These are phyloP conservation scores for Coelastrella sp. DNA, from an alignment of 139 green algal species.

Conservation along the genomic window DNA sequence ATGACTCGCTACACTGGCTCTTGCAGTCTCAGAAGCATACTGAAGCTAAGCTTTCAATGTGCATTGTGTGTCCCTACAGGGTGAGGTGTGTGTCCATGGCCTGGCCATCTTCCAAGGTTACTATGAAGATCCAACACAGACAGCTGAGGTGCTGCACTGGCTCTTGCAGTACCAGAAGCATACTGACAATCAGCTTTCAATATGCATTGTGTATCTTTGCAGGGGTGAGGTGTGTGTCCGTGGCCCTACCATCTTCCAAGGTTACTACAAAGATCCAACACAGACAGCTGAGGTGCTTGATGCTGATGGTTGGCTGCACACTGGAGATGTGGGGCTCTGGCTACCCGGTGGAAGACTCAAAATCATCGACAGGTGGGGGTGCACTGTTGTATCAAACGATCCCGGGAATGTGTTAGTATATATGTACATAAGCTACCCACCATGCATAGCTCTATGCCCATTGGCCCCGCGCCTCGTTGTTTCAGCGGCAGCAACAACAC, in stretches of 20 bases:
- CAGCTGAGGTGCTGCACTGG: not conserved
- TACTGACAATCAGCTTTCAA: not conserved
- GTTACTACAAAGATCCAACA: constrained; percentile 82
- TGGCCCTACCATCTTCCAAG: constrained; percentile 91
- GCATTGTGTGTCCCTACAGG: not conserved
- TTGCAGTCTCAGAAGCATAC: not conserved
- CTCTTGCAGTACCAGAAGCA: not conserved
- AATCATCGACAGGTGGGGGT: constrained; percentile 90
- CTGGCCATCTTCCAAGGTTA: constrained; percentile 7
- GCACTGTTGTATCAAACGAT: not conserved
- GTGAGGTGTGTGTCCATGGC: constrained; percentile 51
- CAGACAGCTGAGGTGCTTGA: constrained; percentile 90
- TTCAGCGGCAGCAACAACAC: too few relatives aligned
- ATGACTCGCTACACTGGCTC: not conserved
- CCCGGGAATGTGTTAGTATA: too few relatives aligned
- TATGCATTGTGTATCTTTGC: not conserved
- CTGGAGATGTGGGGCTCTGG: constrained; percentile 87
- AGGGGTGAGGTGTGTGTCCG: constrained; percentile 93
- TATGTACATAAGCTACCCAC: too few relatives aligned
- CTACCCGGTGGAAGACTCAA: constrained; percentile 89
- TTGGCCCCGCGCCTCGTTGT: too few relatives aligned
- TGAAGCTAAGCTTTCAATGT: not conserved
- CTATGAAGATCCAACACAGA: too few relatives aligned
- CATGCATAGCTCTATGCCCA: too few relatives aligned
- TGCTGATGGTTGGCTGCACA: constrained; percentile 96